phyloP scores from a whole-genome alignment of 768 basidiomycete species.

The Termitomyces sp. region DNA sequence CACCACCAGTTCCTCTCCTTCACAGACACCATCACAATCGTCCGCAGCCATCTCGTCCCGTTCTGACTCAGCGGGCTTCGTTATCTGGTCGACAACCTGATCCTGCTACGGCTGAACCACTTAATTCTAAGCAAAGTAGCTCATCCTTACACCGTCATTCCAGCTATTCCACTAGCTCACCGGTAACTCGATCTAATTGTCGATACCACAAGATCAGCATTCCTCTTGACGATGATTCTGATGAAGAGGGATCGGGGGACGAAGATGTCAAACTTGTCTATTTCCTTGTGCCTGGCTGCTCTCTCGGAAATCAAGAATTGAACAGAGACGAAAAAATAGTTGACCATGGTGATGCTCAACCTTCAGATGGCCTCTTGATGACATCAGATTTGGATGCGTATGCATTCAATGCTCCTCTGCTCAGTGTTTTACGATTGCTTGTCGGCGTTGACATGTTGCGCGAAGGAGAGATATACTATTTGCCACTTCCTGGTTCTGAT shows the following conservation, averaged over 20 bases:
- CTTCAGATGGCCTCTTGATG: conserved; percentile 45
- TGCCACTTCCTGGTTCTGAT: conserved; percentile 49
- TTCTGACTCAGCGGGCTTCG: conserved; percentile 16
- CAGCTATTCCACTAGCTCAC: conserved; percentile 35
- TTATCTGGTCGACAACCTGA: conserved; percentile 8
- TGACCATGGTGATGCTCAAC: conserved; percentile 56
- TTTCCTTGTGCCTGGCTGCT: conserved; percentile 70
- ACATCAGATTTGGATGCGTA: conserved; percentile 47
- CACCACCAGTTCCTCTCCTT: conserved; percentile 17
- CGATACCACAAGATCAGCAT: conserved; percentile 68
- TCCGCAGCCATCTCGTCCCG: conserved; percentile 20
- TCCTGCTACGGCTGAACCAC: conserved; percentile 10
- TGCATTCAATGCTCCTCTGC: conserved; percentile 48
- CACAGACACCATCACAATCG: conserved; percentile 35
- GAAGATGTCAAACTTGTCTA: conserved; percentile 50
- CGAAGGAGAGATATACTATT: conserved; percentile 63
- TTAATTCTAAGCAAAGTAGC: conserved; percentile 16
- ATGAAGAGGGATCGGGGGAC: conserved; percentile 22
- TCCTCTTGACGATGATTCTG: conserved; percentile 28
- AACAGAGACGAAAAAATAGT: conserved; percentile 59
- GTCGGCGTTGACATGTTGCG: conserved; percentile 64
- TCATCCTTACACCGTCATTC: conserved; percentile 12
- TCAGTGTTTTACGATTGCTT: conserved; percentile 55
- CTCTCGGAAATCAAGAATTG: conserved; percentile 51
- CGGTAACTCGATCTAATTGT: conserved; percentile 66